Evolutionary conservation across 768 basidiomycete genomes (phyloP).

Genomic region (Clavaria fumosa): DNA sequence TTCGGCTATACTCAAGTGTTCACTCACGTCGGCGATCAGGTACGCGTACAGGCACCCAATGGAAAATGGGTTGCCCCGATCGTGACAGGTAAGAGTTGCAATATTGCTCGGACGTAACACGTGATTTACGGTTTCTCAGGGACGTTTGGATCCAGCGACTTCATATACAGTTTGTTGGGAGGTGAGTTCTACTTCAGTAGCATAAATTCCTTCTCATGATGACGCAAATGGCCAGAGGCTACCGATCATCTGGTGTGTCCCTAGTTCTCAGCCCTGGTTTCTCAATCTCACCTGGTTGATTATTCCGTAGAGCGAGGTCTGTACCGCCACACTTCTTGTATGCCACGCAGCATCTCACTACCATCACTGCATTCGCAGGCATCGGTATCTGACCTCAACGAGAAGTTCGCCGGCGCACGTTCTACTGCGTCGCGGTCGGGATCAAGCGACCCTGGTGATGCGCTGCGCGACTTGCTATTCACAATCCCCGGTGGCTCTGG

Average conservation of each 20-base stretch:
- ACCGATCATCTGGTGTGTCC: constrained; percentile 41
- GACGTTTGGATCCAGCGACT: constrained; percentile 67
- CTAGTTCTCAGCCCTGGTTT: not conserved
- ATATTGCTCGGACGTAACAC: not conserved
- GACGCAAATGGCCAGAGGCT: constrained; percentile 28
- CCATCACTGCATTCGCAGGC: constrained; percentile 33
- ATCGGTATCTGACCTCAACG: constrained; percentile 77
- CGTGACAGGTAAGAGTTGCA: constrained; percentile 44
- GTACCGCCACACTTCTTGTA: constrained; percentile 1
- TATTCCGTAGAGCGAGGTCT: constrained; percentile 20
- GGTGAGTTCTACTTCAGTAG: constrained; percentile 25
- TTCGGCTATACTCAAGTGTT: constrained; percentile 71
- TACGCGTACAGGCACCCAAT: constrained; percentile 56
- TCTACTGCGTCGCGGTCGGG: constrained; percentile 28
- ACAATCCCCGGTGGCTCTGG: constrained; percentile 48
- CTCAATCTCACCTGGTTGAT: constrained; percentile 2
- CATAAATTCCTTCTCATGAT: not conserved
- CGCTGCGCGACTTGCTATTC: constrained; percentile 45
- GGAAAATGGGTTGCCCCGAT: constrained; percentile 68
- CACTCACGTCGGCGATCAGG: constrained; percentile 72
- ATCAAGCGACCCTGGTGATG: constrained; percentile 25
- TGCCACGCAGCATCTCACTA: not conserved
- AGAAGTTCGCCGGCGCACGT: constrained; percentile 59
- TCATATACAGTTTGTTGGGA: constrained; percentile 61
- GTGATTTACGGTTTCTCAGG: constrained; percentile 21